Percentiles rank a stretch among this genome's conserved stretches.
These are phyloP conservation scores for Crithidia thermophila DNA, from an alignment of 208 protist genomes.

Conservation along the genomic window DNA sequence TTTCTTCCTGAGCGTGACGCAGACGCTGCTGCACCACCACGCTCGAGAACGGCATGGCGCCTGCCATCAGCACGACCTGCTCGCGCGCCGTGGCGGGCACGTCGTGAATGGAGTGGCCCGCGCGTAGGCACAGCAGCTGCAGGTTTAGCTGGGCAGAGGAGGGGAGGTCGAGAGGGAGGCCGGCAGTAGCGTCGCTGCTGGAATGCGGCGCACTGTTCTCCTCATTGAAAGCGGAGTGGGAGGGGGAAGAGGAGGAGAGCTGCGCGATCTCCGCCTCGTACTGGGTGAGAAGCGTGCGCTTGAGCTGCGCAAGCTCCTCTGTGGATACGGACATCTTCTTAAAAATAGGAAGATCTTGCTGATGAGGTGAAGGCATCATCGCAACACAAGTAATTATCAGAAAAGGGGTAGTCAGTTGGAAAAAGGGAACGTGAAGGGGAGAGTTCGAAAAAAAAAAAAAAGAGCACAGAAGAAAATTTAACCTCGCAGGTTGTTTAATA, in stretches of 20 bases:
- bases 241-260: not conserved
- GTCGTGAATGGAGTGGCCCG: conserved; percentile 3
- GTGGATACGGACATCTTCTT: conserved; percentile 4
- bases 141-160: conserved; percentile 35
- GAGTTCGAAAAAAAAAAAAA: no score
- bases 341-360: not conserved
- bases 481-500: no score
- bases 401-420: no score
- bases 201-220: no score
- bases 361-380: not conserved
- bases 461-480: no score
- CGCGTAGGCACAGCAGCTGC: conserved; percentile 52
- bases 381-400: no score
- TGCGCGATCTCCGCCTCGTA: conserved; percentile 23
- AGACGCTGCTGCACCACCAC: conserved; percentile 16
- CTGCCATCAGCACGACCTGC: conserved; percentile 15
- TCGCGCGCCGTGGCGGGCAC: conserved; percentile 11
- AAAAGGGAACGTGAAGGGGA: no score
- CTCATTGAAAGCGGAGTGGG: no score
- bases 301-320: conserved; percentile 17
- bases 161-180: not conserved
- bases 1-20: conserved; percentile 24
- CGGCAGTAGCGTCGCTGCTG: not conserved
- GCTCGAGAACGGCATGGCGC: conserved; percentile 6
- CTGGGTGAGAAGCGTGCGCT: conserved; percentile 19